Evolutionary conservation across 257 asterid genomes (phyloP), one percentile per base, ranked within the genome.

Genomic region (Haberlea rhodopensis): DNA sequence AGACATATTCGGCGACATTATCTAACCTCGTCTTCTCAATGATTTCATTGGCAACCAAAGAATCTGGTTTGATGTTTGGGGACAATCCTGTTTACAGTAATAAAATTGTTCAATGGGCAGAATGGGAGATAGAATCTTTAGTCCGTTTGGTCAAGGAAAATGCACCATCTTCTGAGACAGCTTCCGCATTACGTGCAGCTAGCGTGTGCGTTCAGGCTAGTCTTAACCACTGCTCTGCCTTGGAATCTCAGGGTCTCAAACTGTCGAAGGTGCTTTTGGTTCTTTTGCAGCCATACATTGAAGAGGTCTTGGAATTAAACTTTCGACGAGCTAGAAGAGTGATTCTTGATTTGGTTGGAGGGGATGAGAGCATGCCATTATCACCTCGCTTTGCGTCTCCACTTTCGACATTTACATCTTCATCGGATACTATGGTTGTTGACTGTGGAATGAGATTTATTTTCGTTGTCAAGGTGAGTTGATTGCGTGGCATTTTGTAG

Each of bases 371-470:
- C 68, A 78, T 80, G 78, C 91, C 90, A 48, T 76, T 94, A 59
- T 94, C 99, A 24, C 99, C 99, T 51, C 97, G 99, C 55, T 83
- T 94, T 71, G 97, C 97, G n/a, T 90, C 97, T 73, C 99, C 96
- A 5, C 95, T 90, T 67, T 82, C 99, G 57, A 87, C 97, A 53
- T 94, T 94, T 66, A 81, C 89, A 62, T 79, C 86, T 64, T 76
- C 95, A 10, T 87, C 99, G 45, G 99, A 90, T 67, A 84, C 86
- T 46, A 40, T 80, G 81, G 87, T 87, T 61, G 96, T 87, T 75
- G 94, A 87, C 66, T 84, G 97, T 67, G 99, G 99, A 72, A 84
- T 85, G 92, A 85, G 92, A 70, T 94, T 90, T 76, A 81, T 94
- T 66, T 90, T 78, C 73, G 84, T 81, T 40, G 86, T 88, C 83